These are phyloP conservation scores for Echium plantagineum DNA, from an alignment of 257 asterid species.

Conservation along the genomic window DNA sequence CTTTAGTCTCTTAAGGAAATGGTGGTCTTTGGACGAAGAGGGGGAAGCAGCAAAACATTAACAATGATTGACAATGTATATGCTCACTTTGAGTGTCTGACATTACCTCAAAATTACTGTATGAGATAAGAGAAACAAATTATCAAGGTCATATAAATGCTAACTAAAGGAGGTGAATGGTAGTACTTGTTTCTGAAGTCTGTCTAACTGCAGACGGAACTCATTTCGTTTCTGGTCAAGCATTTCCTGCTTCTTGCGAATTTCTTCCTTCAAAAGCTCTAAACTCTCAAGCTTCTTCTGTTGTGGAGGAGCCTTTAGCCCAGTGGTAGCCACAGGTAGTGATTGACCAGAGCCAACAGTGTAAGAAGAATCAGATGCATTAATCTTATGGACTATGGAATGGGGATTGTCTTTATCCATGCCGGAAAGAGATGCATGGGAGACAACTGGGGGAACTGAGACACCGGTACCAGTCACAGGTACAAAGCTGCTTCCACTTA, in stretches of 20 bases:
- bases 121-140: background rate
- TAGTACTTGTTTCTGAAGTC: constrained; percentile 78
- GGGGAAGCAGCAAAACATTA: no score
- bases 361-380: constrained; percentile 20
- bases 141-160: background rate
- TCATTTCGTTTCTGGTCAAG: constrained; percentile 86
- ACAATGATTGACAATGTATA: background rate
- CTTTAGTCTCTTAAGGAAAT: background rate
- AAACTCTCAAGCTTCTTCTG: constrained; percentile 72
- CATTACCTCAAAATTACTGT: background rate
- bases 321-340: constrained; percentile 28
- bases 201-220: constrained; percentile 58
- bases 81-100: background rate
- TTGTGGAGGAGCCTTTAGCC: constrained; percentile 44
- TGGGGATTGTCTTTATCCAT: constrained; percentile 46
- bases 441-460: constrained; percentile 20
- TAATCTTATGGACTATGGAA: constrained; percentile 28
- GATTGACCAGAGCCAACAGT: constrained; percentile 32
- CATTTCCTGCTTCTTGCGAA: constrained; percentile 95
- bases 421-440: constrained; percentile 25
- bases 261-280: constrained; percentile 84
- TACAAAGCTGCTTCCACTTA: constrained; percentile 22
- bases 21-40: no score
- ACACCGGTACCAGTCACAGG: constrained; percentile 21
- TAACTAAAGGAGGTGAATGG: constrained; percentile 11